Base-by-base conservation (phyloP, 331 rosid species). In the Quercus phellos region DNA sequence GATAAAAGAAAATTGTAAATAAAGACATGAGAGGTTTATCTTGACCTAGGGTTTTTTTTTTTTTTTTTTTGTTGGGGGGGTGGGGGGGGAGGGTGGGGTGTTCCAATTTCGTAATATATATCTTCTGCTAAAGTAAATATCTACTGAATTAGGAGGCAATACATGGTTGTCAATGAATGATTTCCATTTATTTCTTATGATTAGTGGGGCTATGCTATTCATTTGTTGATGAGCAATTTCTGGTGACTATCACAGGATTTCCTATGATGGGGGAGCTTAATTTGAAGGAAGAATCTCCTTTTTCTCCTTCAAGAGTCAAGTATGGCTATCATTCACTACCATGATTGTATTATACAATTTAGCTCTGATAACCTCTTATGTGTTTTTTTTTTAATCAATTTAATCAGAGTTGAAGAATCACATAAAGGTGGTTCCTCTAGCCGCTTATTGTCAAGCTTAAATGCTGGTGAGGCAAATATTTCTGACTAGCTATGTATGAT, bases 251-350 rank as follows among this genome's bases (percentile, higher is more conserved):
- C 38, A 51, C 85, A 94, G 97, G 98, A 71, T 78, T 89, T 85
- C 79, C 96, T 73, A 83, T 79, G 59, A 77, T 88, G 70, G 92
- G 88, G 68, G 99, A 95, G 85, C 90, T 82, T 82, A 84, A 81
- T 80, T 2, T 90, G 72, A 95, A 92, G 85, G 98, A 90, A 74
- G 98, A 95, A 81, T 90, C 97, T 63, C 78, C 88, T 67, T 89
- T 90, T 84, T 87, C 99, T 81, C 90, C 96, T 68, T 75, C 94
- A 75, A 87, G 98, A 84, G 89, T 82, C 87, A 93, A 93, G 99
- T 95, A 95, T 81, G 84, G 55, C 55, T 72, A 19, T 53, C 71
- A 24, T 64, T 78, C 58, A 74, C 78, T 68, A 70, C 29, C 27
- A 50, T 77, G 30, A 51, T 74, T 68, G 43, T 26, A 21, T 76